Evolutionary conservation across 768 basidiomycete species (phyloP), one percentile per base, ranked within the genome.

Genomic region (Boletus patriciae): DNA sequence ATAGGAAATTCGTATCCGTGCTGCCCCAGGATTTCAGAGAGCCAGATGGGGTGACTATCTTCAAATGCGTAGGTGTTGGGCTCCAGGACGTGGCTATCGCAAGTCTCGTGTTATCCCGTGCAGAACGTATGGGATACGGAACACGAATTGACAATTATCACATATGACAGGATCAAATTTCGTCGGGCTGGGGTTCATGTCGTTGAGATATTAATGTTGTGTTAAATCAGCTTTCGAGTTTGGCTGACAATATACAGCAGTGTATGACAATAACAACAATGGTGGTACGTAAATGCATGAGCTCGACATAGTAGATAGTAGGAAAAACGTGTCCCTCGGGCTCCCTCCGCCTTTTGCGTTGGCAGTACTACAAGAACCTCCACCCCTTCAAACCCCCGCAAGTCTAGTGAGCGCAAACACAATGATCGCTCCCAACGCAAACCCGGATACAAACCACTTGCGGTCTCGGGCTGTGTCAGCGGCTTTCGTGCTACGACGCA

Each of bases 61-160:
- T 92, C 80, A 95, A 94, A 73, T 90, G 88, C 0, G 94, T 95
- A 6, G 93, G 94, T 3, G 72, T 94, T 7, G 91, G 89, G 1
- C 72, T 91, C n/a, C 93, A 95, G 64, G 94, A 96, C 61, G 89
- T 91, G 6, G 89, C 86, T 0, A 90, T 95, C 55, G 85, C 91
- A 11, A 78, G 73, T 52, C 81, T 87, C 3, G 83, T 93, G 2
- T 80, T 92, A 3, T 72, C 80, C 5, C 78, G 77, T 50, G 92
- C 92, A 2, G 74, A 83, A 62, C 65, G 74, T 51, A 71, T 79
- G 64, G 77, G 76, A 1, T 60, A 82, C 6, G 90, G 92, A 9
- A 82, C 74, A 0, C 52, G 63, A 0, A 72, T 91, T 21, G 58
- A 65, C 10, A 64, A 73, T 51, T 86, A 82, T 63, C 84, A 85